Base-by-base conservation (phyloP, 2,329 filamentous ascomycete species). In the Aspergillus ustus region DNA sequence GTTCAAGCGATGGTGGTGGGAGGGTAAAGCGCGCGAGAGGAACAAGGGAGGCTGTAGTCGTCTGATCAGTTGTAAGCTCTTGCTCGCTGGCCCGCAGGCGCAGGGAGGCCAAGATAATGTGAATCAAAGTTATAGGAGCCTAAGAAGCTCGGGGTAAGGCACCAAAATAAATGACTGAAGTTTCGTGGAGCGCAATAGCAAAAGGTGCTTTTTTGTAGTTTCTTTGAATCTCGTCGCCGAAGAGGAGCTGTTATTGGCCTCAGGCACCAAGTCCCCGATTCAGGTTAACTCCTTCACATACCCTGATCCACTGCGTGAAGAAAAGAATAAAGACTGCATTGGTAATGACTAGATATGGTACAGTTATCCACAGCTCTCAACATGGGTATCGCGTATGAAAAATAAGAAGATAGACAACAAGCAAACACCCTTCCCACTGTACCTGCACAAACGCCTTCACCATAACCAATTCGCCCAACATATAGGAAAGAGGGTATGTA, bases 51-150 rank as follows among this genome's bases (percentile, higher is more conserved):
- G 13, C 37, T 29, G 53, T 31, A 28, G 40, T 52, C 15, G 44
- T 40, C n/a, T 37, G 34, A 55, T 57, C 49, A 44, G 48, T 44
- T 44, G 54, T 28, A 46, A 52, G 40, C 43, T 57, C 55, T 58
- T 28, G 46, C 52, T 63, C 65, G 66, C 63, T 68, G 63, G 67
- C 66, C 66, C 66, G 66, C 52, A 68, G 67, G 67, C 67, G 61
- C 62, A 62, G 59, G 53, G 62, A 57, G 60, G 55, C 34, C 13
- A 52, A 60, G 34, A 46, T 13, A 28, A 25, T 34, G 55, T 40
- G 52, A 45, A 15, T 50, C 31, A 60, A 52, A 22, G 48, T 46
- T 43, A 59, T 57, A 57, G 20, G 51, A 64, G 34, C 37, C 28
- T 53, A 40, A 52, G 19, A 19, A 34, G 29, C 5, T 50, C 34